These are phyloP conservation scores for Lactuca saligna DNA, from an alignment of 129 eudicot species.

Conservation along the genomic window DNA sequence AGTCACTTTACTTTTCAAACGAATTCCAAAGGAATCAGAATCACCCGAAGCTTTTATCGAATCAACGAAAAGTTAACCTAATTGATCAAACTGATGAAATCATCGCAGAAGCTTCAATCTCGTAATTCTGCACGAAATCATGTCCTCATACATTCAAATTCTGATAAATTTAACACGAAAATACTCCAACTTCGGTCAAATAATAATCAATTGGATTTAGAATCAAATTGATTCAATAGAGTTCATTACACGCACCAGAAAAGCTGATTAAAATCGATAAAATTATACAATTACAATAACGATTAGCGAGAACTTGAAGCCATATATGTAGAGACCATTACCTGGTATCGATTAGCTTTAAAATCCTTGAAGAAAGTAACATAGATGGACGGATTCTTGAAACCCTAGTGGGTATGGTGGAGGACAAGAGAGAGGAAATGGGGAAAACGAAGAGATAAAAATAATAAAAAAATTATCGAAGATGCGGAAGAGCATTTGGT, in stretches of 20 bases:
- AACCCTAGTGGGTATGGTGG: slow-evolving; percentile 25
- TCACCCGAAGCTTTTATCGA: background rate
- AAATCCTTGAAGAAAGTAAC: slow-evolving; percentile 33
- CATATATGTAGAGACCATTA: slow-evolving; percentile 10
- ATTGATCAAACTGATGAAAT: slow-evolving; percentile 5
- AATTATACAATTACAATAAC: background rate
- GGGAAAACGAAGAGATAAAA: slow-evolving; percentile 13
- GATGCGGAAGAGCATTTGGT: slow-evolving; percentile 23
- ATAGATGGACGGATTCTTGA: background rate
- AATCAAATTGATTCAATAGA: slow-evolving; percentile 15
- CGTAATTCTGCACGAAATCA: slow-evolving; percentile 10
- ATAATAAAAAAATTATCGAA: background rate
- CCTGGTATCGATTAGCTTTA: slow-evolving; percentile 58
- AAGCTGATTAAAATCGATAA: background rate
- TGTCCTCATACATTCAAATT: background rate
- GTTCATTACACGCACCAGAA: slow-evolving; percentile 4
- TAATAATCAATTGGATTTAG: background rate
- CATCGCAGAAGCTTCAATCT: slow-evolving; percentile 5
- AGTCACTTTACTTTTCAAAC: background rate
- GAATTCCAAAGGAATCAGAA: background rate
- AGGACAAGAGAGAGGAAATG: background rate
- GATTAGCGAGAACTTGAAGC: background rate
- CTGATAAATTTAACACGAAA: slow-evolving; percentile 1
- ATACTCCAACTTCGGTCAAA: background rate
- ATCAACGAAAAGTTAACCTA: slow-evolving; percentile 4